These are phyloP conservation scores for Zygoascus flipseniorum DNA, from an alignment of 805 yeast species.

Conservation along the genomic window DNA sequence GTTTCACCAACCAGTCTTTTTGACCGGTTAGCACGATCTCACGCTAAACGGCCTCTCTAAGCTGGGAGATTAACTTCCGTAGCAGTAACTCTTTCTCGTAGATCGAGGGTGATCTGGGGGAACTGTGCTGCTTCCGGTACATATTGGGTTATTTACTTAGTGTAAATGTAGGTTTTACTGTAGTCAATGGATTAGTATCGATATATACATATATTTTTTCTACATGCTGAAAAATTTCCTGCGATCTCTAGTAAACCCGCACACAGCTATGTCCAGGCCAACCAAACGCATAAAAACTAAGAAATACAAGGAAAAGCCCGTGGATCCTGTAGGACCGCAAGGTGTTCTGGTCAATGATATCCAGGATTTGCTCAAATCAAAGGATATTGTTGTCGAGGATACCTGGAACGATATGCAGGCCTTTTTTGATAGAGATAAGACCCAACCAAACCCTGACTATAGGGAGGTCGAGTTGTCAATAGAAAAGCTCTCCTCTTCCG, in stretches of 20 bases:
- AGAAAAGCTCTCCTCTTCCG: slow-evolving; percentile 58
- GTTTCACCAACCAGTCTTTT: slow-evolving; percentile 12
- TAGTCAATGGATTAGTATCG: background rate
- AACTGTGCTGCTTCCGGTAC: too few species aligned
- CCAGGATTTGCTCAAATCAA: slow-evolving; percentile 41
- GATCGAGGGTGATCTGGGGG: too few species aligned
- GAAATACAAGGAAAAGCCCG: slow-evolving; percentile 47
- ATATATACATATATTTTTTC: background rate
- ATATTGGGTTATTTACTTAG: too few species aligned
- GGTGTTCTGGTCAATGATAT: slow-evolving; percentile 77
- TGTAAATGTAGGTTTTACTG: background rate
- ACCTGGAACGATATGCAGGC: slow-evolving; percentile 54
- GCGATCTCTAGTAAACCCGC: background rate
- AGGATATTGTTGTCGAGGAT: slow-evolving; percentile 34
- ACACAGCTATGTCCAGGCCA: background rate
- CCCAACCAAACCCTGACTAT: slow-evolving; percentile 39
- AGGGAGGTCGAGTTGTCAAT: slow-evolving; percentile 50
- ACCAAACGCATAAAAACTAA: slow-evolving; percentile 11
- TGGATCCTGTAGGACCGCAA: slow-evolving; percentile 69
- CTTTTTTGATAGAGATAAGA: slow-evolving; percentile 43
- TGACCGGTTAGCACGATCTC: slow-evolving; percentile 11
- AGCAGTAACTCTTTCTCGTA: background rate
- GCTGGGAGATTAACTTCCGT: slow-evolving; percentile 12
- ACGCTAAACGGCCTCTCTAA: slow-evolving; percentile 17
- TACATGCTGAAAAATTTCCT: background rate